Evolutionary conservation across 2,329 filamentous ascomycete genomes (phyloP).

Genomic region (Ophiostoma sp.): DNA sequence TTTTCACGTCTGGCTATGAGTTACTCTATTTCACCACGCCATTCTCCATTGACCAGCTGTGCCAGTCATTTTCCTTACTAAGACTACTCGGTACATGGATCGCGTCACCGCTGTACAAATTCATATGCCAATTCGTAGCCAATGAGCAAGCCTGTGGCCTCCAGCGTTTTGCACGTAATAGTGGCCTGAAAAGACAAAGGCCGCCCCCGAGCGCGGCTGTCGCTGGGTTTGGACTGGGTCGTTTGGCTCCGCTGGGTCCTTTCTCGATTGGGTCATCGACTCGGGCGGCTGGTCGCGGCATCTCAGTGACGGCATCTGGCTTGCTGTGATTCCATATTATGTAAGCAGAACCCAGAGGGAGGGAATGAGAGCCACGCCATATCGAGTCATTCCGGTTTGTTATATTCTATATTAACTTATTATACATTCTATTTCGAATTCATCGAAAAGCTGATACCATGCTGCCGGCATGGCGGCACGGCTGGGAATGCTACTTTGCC

Average conservation of each 20-base stretch:
- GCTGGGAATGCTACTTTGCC: constrained; percentile 11
- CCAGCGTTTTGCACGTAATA: background rate
- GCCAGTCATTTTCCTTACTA: background rate
- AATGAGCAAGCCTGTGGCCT: constrained; percentile 7
- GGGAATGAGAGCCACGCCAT: background rate
- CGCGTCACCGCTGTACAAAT: constrained; percentile 6
- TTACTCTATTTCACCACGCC: background rate
- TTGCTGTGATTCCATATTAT: background rate
- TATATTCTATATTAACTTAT: background rate
- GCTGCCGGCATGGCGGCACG: background rate
- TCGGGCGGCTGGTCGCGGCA: constrained; percentile 13
- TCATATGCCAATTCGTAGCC: background rate
- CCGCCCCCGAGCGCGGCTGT: constrained; percentile 13
- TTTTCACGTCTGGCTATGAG: background rate
- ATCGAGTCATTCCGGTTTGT: background rate
- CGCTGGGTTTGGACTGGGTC: background rate
- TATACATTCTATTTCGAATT: background rate
- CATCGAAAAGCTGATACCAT: background rate
- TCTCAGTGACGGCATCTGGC: constrained; percentile 8
- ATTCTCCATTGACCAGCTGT: background rate
- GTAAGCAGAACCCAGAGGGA: background rate
- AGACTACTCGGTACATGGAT: background rate
- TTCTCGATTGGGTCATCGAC: background rate
- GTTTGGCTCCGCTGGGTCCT: background rate
- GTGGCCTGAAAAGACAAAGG: background rate